Base-by-base conservation (phyloP, 148 eudicot genomes). In the Camellia granthamiana region DNA sequence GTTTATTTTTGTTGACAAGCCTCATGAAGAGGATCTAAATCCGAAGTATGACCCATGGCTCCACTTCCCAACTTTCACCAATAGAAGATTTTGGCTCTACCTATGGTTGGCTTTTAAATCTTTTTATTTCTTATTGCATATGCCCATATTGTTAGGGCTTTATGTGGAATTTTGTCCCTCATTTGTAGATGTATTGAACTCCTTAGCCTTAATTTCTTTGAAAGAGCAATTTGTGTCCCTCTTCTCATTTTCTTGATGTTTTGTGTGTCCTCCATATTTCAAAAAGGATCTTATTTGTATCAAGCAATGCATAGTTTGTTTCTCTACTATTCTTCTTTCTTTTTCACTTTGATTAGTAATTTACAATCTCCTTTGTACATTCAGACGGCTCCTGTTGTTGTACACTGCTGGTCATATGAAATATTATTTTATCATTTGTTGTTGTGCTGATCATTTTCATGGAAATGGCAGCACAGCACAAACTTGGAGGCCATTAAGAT, bases 401-500 rank as follows among this genome's bases (percentile, higher is more conserved):
- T 23, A 23, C 30, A 23, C 30, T 23, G 30, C 30, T 23, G 30
- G 30, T 23, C 30, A 23, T 23, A 23, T 23, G 30, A 23, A 23
- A 23, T 23, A 23, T 23, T 23, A 23, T 38, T 8, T 30, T 62
- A 19, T 9, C 38, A 1, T 43, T 77, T 58, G 10, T 69, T 46
- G 44, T 44, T 2, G 54, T 51, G 47, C 42, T 77, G 56, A 61
- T 30, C 7, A 73, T 62, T 56, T 73, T 56, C 75, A 76, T 59
- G 70, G n/a, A 71, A 80, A 83, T 90, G 83, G 80, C 93, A 96
- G 95, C 98, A 98, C 3, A 96, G 98, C 83, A 96, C 99, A 65
- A 96, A 96, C 84, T 81, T 96, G 85, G 99, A 96, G 87, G 78
- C 98, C 78, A 96, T 96, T 75, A 98, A 96, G 81, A 96, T 96